phyloP scores from a whole-genome alignment of 2,329 filamentous ascomycete genomes.

The Periglandula ipomoeae region DNA sequence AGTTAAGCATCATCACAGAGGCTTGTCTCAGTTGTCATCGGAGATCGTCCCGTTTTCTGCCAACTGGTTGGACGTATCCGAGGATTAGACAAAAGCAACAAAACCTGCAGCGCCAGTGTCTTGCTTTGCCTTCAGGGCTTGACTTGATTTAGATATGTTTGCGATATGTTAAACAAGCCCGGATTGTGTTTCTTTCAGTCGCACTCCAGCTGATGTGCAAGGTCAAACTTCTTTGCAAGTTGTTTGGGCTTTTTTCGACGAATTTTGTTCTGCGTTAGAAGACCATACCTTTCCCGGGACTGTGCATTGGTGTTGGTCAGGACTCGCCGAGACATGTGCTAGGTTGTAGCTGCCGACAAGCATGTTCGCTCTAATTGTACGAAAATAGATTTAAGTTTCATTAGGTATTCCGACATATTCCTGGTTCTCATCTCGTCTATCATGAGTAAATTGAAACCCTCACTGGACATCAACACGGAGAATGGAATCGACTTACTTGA shows the following conservation, averaged over 20 bases:
- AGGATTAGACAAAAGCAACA: background rate
- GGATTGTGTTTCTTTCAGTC: background rate
- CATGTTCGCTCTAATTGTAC: no score
- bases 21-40: background rate
- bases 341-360: no score
- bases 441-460: no score
- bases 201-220: background rate
- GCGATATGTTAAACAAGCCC: background rate
- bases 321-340: no score
- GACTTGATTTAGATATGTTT: background rate
- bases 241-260: background rate
- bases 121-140: background rate
- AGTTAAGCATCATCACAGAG: background rate
- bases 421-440: no score
- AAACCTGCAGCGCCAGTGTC: background rate
- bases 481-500: no score
- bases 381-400: no score
- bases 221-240: background rate
- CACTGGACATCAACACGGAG: no score
- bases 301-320: no score
- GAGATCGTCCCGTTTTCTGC: background rate
- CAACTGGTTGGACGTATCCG: background rate
- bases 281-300: no score
- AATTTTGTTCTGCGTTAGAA: no score
- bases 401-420: no score